Conservation (phyloP, 179 eudicot species). For the Corrigiola litoralis region DNA sequence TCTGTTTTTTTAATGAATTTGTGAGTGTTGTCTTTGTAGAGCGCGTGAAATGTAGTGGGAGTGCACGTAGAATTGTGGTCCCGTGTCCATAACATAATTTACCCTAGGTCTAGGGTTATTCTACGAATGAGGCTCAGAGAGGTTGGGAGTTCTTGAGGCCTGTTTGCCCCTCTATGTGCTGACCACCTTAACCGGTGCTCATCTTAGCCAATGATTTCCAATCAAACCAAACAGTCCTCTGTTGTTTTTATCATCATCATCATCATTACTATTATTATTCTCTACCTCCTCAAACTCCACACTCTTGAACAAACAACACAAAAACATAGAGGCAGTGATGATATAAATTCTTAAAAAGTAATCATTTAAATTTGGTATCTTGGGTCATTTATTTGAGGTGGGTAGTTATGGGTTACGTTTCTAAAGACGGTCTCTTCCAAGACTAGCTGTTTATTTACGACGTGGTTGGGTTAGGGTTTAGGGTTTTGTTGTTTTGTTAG, state of each 20-base stretch:
- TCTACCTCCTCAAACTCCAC: no score
- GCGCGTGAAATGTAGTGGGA: no score
- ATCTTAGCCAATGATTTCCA: conserved; percentile 8
- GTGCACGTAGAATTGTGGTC: no score
- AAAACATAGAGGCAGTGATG: conserved; percentile 12
- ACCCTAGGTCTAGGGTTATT: background rate
- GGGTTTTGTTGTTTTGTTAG: no score
- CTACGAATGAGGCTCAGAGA: conserved; percentile 13
- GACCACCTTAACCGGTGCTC: background rate
- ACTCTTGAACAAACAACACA: no score
- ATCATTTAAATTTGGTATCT: background rate
- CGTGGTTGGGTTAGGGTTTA: no score
- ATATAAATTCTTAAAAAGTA: background rate
- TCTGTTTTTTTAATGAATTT: no score
- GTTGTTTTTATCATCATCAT: background rate
- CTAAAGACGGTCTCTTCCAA: no score
- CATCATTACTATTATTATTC: no score
- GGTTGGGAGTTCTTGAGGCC: conserved; percentile 15
- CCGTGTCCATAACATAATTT: no score
- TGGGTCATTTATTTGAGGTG: background rate
- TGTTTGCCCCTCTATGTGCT: conserved; percentile 13
- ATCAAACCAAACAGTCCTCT: conserved; percentile 1
- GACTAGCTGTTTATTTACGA: no score
- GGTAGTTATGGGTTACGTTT: background rate
- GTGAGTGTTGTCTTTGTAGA: no score